Base-by-base conservation (phyloP, 371 early-diverging fungal genomes). In the Rhizopus sp. region DNA sequence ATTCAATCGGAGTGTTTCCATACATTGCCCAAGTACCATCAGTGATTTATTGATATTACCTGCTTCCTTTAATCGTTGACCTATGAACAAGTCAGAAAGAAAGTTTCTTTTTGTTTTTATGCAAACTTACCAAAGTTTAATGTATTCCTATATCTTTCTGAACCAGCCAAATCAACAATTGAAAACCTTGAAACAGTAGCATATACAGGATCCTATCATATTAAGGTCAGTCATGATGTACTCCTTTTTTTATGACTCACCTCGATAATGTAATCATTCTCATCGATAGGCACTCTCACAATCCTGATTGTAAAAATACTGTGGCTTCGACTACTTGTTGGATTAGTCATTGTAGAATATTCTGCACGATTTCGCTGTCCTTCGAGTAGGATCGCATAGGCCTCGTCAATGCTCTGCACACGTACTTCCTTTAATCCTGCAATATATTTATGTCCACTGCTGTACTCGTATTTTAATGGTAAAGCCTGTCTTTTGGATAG, bases 121-220 rank as follows among this genome's bases (percentile, higher is more conserved):
- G 51, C 86, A 71, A 42, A 88, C 65, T 89, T 91, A 35, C 94
- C 95, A 0, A 82, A 78, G 32, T 85, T 90, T 0, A 82, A 74
- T 8, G 97, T 94, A 59, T 88, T 88, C 48, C 84, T 77, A 37
- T 90, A 82, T 50, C 98, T 81, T 73, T 99, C 99, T 29, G 90
- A 89, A 17, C 99, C 99, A 16, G 99, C 99, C 48, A 99, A 66
- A 71, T 99, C 99, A 15, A 99, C 96, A 53, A 99, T 80, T 3
- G 86, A 88, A 51, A 96, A 55, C 30, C 80, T 77, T 3, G 82
- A 81, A 8, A 83, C 61, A 0, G 72, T 71, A 3, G 77, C 73
- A 48, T 65, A 74, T 10, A 68, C 57, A 29, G 75, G 66, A 62
- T 78, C 64, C 83, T 80, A 49, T 49, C 15, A 47, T 12, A 63